A percentile compares a stretch with the other conserved stretches of the same genome.
Evolutionary conservation across 2,329 filamentous ascomycete genomes (phyloP).

Genomic region (Aspergillus sojae): DNA sequence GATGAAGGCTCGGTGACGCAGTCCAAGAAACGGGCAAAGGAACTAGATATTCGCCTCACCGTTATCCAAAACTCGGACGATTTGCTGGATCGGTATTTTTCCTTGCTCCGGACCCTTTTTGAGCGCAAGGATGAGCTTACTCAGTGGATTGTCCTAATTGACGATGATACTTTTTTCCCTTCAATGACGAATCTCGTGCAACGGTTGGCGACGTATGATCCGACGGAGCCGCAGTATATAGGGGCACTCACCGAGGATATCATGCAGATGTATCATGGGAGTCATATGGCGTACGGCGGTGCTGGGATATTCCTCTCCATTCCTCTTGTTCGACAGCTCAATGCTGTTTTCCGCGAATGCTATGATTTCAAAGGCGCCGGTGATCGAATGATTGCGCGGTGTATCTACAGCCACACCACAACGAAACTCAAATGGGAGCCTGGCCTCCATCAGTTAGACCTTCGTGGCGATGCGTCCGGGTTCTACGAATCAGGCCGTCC

Average conservation of each 20-base stretch:
- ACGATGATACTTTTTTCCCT: slow-evolving; percentile 65
- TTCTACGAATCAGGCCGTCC: slow-evolving; percentile 58
- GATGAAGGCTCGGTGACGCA: slow-evolving; percentile 22
- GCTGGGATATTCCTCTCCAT: slow-evolving; percentile 59
- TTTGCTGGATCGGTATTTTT: slow-evolving; percentile 54
- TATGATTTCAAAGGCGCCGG: slow-evolving; percentile 46
- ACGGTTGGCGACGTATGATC: slow-evolving; percentile 49
- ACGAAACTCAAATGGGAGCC: slow-evolving; percentile 54
- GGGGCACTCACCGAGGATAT: slow-evolving; percentile 59
- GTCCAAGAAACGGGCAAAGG: slow-evolving; percentile 25
- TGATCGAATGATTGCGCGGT: slow-evolving; percentile 57
- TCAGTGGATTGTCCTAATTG: slow-evolving; percentile 57
- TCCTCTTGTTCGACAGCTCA: slow-evolving; percentile 51
- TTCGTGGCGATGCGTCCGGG: slow-evolving; percentile 54
- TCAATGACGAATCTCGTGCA: slow-evolving; percentile 51
- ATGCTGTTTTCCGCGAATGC: slow-evolving; percentile 51
- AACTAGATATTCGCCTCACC: slow-evolving; percentile 43
- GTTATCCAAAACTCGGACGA: slow-evolving; percentile 24
- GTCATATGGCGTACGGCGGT: slow-evolving; percentile 61
- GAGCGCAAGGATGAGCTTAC: slow-evolving; percentile 42
- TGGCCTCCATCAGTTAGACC: slow-evolving; percentile 58
- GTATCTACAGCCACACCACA: slow-evolving; percentile 54
- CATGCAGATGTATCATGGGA: slow-evolving; percentile 50
- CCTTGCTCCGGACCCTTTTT: slow-evolving; percentile 51
- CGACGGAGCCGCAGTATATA: slow-evolving; percentile 52